Evolutionary conservation across 2,329 filamentous ascomycete genomes (phyloP), one percentile per base, ranked within the genome.

Genomic region (Trichoderma asperellum): DNA sequence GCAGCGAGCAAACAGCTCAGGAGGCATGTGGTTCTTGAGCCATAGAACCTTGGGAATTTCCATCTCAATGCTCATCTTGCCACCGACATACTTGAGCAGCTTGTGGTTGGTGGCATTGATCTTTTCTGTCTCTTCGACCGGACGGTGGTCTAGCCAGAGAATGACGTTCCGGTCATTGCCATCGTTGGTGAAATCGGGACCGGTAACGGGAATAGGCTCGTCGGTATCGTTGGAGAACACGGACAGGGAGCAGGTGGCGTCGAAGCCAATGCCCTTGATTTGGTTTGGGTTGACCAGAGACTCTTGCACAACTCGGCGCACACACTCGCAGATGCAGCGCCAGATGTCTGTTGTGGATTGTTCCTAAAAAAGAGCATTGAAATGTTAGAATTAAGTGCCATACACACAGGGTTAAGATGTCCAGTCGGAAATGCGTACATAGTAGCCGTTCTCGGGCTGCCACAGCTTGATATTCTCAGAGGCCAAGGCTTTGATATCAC

Each of bases 51-150:
- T 99, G 72, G 96, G 96, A 68, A 99, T 96, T 80, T 99, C 96
- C 96, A 99, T 99, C 84, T 99, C 96, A 73, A 97, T 95, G 79
- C 93, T 97, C 96, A 99, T 99, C 79, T 92, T 95, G 72, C 96
- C 96, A 74, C 96, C 96, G 21, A 99, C 96, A 78, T 99, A 99
- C 76, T 94, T 92, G 70, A 99, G 88, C 66, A 99, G 85, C 80
- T 96, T 96, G 84, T 99, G 96, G 65, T 90, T 87, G 2, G 96
- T 98, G 67, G 89, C 89, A 80, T 99, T 99, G 83, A 99, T 97
- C 82, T 92, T 92, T 72, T 92, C 90, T 0, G 95, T 96, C 85
- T 99, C 96, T 71, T 92, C 88, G 16, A 96, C 88, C 0, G 96
- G 93, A 49, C 96, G 89, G 81, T 99, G 96, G 80, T 99, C 96